Evolutionary conservation across 306 rosid species (phyloP).

Genomic region (Medicago lupulina): DNA sequence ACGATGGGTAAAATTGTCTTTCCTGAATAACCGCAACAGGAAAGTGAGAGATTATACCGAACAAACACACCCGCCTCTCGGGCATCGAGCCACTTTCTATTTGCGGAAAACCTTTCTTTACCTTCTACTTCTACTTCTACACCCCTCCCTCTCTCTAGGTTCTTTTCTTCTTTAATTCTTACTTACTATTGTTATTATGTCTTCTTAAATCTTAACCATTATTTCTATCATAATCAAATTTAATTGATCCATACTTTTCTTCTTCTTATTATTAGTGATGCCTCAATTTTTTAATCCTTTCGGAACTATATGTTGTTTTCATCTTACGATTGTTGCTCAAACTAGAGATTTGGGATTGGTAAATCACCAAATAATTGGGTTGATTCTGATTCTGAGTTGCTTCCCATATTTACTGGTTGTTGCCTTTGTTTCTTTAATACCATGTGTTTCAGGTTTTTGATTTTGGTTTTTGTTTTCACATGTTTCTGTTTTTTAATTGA

Average conservation of each 20-base stretch:
- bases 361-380: neutral
- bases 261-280: neutral
- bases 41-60: constrained; percentile 30
- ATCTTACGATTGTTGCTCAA: constrained; percentile 27
- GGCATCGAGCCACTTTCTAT: constrained; percentile 30
- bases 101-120: neutral
- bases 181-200: neutral
- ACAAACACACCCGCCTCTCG: constrained; percentile 32
- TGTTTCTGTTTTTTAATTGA: neutral
- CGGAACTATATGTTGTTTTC: constrained; percentile 19
- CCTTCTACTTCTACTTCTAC: neutral
- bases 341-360: neutral
- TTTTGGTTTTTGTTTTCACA: neutral
- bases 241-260: neutral
- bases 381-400: constrained; percentile 13
- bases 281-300: neutral
- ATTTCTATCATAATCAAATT: neutral
- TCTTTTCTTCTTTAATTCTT: neutral
- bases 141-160: neutral
- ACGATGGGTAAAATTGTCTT: constrained; percentile 13
- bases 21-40: neutral
- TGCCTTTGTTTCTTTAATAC: neutral
- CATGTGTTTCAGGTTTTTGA: neutral
- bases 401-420: neutral
- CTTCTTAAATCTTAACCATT: too few relatives aligned